Conservation (phyloP, 305 asterid genomes). For the Fraxinus xanthoxyloides region DNA sequence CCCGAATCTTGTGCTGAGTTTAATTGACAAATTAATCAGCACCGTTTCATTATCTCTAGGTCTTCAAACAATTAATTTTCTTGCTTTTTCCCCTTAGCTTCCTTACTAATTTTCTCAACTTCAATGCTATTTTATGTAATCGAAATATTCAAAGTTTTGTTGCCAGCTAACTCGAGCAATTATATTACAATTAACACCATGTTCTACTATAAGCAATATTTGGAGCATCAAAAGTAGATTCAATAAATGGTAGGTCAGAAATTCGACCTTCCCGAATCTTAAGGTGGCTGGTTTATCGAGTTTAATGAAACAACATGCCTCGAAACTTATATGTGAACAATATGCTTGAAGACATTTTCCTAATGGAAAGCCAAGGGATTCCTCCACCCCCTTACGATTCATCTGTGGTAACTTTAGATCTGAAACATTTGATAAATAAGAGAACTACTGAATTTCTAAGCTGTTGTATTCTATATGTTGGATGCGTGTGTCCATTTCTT, state of each 20-base stretch:
- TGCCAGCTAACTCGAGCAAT: neutral
- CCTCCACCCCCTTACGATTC: neutral
- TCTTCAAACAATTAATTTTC: neutral
- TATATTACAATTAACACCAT: neutral
- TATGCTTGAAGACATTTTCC: neutral
- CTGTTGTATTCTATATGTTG: neutral
- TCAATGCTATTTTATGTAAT: neutral
- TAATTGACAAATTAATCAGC: neutral
- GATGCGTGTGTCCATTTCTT: neutral
- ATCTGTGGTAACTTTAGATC: neutral
- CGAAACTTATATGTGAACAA: neutral
- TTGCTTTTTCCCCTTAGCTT: neutral
- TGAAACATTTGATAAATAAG: neutral
- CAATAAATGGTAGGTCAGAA: neutral
- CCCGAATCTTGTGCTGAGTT: neutral
- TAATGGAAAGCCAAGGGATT: neutral
- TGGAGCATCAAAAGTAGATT: neutral
- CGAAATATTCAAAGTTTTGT: neutral
- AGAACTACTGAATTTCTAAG: neutral
- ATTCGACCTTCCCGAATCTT: neutral
- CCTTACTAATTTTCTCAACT: neutral
- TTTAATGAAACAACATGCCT: neutral
- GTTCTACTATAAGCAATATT: neutral
- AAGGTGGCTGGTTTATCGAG: neutral
- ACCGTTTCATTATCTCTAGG: neutral